phyloP scores from a whole-genome alignment of 2,329 filamentous ascomycete species.

The Aspergillus calidoustus region DNA sequence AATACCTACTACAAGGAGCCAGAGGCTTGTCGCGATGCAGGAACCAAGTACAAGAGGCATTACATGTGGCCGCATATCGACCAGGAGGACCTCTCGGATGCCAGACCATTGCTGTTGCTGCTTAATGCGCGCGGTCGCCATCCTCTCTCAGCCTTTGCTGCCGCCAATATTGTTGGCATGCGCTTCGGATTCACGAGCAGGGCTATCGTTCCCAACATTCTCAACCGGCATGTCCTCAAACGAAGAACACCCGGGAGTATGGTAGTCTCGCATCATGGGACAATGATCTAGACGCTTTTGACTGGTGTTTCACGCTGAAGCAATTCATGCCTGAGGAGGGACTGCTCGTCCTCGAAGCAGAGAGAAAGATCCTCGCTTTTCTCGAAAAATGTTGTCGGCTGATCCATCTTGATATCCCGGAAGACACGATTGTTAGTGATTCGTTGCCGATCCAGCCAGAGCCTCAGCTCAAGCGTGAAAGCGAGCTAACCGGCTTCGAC shows the following conservation, averaged over 20 bases:
- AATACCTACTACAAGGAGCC: constrained; percentile 27
- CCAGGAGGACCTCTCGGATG: constrained; percentile 57
- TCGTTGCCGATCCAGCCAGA: constrained; percentile 43
- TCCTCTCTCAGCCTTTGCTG: constrained; percentile 53
- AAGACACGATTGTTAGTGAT: constrained; percentile 28
- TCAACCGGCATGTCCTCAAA: constrained; percentile 42
- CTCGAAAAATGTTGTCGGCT: constrained; percentile 1
- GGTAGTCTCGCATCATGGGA: constrained; percentile 44
- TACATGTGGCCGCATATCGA: constrained; percentile 63
- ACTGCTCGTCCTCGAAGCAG: constrained; percentile 32
- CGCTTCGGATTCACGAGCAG: constrained; percentile 34
- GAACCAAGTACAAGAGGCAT: constrained; percentile 35
- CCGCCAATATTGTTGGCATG: constrained; percentile 47
- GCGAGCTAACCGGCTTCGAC: constrained; percentile 32
- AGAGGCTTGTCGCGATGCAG: constrained; percentile 16
- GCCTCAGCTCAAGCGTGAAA: constrained; percentile 39
- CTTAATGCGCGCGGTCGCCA: constrained; percentile 58
- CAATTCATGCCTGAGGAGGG: constrained; percentile 54
- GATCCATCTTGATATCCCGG: constrained; percentile 56
- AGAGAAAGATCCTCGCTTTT: constrained; percentile 1
- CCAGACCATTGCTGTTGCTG: constrained; percentile 54
- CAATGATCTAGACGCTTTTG: constrained; percentile 43
- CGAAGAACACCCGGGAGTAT: constrained; percentile 34
- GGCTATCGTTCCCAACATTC: constrained; percentile 31
- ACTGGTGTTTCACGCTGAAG: constrained; percentile 39